Percentiles rank a stretch among this genome's conserved stretches.
Evolutionary conservation across 2,329 filamentous ascomycete genomes (phyloP).

Genomic region (Colletotrichum euphorbiae): DNA sequence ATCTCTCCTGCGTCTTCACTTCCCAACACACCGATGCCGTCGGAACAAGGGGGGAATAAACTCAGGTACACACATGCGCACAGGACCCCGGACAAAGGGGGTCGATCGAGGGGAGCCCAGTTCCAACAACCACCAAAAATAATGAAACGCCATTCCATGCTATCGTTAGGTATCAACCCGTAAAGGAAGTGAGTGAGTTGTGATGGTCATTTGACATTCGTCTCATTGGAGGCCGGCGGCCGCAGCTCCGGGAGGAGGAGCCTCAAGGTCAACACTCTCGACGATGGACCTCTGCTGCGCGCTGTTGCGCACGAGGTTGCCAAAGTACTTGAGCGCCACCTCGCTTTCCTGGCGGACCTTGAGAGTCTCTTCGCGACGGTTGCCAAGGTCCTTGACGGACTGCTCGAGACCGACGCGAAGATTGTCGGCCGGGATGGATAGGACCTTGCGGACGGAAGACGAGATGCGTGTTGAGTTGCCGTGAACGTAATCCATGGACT

Average conservation of each 20-base stretch:
- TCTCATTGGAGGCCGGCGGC: slow-evolving; percentile 34
- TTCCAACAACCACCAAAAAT: slow-evolving; percentile 14
- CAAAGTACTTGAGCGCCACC: slow-evolving; percentile 89
- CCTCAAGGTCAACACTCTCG: slow-evolving; percentile 66
- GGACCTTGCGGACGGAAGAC: slow-evolving; percentile 85
- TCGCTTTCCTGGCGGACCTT: slow-evolving; percentile 88
- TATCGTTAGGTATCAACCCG: slow-evolving; percentile 37
- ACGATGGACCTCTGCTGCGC: slow-evolving; percentile 63
- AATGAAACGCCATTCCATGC: slow-evolving; percentile 38
- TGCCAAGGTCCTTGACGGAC: slow-evolving; percentile 84
- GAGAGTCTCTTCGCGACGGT: slow-evolving; percentile 82
- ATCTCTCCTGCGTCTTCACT: slow-evolving; percentile 1
- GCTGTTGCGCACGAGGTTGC: slow-evolving; percentile 80
- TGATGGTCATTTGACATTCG: not conserved
- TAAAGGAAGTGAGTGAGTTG: slow-evolving; percentile 22
- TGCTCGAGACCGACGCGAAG: slow-evolving; percentile 86
- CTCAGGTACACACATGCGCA: slow-evolving; percentile 33
- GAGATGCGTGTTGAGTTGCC: slow-evolving; percentile 87
- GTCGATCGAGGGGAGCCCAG: slow-evolving; percentile 29
- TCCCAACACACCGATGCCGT: slow-evolving; percentile 5
- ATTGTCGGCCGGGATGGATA: slow-evolving; percentile 88
- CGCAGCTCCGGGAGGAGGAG: slow-evolving; percentile 55
- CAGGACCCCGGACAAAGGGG: not conserved
- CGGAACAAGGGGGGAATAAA: slow-evolving; percentile 19
- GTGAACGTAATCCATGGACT: slow-evolving; percentile 91